phyloP scores from a whole-genome alignment of 768 basidiomycete species.

The Candolleomyces efflorescens region DNA sequence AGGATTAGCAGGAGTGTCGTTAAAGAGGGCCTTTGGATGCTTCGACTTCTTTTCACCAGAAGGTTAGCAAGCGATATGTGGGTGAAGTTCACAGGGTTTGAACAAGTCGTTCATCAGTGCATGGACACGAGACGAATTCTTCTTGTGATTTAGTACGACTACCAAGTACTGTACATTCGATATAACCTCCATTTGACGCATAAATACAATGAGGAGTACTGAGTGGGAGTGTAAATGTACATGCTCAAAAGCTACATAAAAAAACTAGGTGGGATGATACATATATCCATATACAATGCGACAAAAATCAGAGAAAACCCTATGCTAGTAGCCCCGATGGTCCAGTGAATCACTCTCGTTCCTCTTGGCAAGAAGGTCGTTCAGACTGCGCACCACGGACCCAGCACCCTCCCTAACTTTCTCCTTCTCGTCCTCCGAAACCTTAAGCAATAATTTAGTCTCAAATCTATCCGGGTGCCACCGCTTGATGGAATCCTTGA shows the following conservation, averaged over 20 bases:
- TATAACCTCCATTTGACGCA: background rate
- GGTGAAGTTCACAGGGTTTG: too few relatives aligned
- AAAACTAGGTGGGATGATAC: conserved; percentile 8
- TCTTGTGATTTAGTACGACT: background rate
- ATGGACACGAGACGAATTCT: too few relatives aligned
- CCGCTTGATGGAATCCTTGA: conserved; percentile 68
- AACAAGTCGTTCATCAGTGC: too few relatives aligned
- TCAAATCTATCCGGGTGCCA: conserved; percentile 89
- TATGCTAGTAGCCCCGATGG: background rate
- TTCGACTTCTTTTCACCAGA: too few relatives aligned
- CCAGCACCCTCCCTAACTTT: conserved; percentile 72
- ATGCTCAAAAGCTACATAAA: background rate
- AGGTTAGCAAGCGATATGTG: too few relatives aligned
- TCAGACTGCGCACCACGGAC: conserved; percentile 63
- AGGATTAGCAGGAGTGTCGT: too few relatives aligned
- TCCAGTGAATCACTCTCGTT: conserved; percentile 28
- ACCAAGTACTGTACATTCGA: conserved; percentile 1
- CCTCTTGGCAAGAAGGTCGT: conserved; percentile 59
- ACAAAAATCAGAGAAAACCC: background rate
- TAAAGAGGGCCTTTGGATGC: too few relatives aligned
- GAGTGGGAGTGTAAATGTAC: background rate
- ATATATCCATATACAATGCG: conserved; percentile 10
- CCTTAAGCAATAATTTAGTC: conserved; percentile 59
- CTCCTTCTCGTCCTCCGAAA: conserved; percentile 59
- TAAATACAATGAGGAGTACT: background rate